These are phyloP conservation scores for Gossypium herbaceum DNA, from an alignment of 345 rosid species.

Conservation along the genomic window DNA sequence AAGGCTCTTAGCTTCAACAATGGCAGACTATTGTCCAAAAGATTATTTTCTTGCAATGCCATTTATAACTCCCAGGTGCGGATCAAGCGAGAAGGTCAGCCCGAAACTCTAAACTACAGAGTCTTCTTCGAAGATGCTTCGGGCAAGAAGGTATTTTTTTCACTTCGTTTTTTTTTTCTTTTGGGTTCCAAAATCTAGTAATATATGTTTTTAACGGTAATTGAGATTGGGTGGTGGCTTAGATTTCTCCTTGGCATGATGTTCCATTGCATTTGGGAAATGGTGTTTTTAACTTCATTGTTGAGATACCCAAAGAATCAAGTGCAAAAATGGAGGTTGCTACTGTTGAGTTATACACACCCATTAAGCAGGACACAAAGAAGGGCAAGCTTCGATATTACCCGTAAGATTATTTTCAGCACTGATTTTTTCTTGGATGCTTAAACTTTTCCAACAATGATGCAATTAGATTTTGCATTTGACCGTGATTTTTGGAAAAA, in stretches of 20 bases:
- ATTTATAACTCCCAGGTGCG: constrained; percentile 18
- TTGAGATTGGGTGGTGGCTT: background rate
- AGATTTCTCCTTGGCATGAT: constrained; percentile 99
- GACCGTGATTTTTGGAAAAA: background rate
- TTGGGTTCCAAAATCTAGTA: background rate
- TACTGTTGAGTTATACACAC: constrained; percentile 84
- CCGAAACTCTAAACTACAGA: constrained; percentile 19
- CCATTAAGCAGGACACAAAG: constrained; percentile 52
- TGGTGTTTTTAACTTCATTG: constrained; percentile 74
- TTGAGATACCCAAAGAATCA: constrained; percentile 88
- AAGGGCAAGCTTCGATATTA: constrained; percentile 71
- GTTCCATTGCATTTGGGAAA: constrained; percentile 78
- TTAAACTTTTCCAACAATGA: background rate
- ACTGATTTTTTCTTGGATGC: background rate
- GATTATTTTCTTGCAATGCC: constrained; percentile 16
- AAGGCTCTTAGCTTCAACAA: background rate
- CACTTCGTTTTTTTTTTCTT: background rate
- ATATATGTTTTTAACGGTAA: background rate
- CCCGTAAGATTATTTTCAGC: constrained; percentile 41
- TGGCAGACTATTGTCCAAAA: background rate
- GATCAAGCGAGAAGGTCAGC: constrained; percentile 20
- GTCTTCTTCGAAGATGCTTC: constrained; percentile 20
- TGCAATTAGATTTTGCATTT: background rate
- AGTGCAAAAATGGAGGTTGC: constrained; percentile 99
- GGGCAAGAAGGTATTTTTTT: constrained; percentile 16